Evolutionary conservation across 176 grass and related monocot species (phyloP).

Genomic region (Pontederia crassipes): DNA sequence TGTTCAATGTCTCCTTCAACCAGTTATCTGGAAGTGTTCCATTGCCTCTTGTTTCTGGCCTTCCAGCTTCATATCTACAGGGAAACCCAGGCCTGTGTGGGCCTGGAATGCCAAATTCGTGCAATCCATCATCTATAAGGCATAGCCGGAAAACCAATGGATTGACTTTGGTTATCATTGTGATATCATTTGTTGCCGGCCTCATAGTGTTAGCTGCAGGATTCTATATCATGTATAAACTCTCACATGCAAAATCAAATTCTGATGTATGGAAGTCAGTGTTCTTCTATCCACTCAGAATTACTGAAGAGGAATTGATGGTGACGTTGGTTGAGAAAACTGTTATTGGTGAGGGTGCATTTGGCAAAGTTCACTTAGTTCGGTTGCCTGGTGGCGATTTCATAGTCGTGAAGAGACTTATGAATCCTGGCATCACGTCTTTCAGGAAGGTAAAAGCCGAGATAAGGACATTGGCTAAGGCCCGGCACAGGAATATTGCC

Average conservation of each 20-base stretch:
- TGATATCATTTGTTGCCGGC: constrained; percentile 25
- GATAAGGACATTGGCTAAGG: constrained; percentile 46
- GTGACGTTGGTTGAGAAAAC: constrained; percentile 36
- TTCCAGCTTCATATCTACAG: constrained; percentile 54
- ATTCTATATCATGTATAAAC: constrained; percentile 22
- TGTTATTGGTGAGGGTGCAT: constrained; percentile 39
- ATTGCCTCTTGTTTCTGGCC: constrained; percentile 29
- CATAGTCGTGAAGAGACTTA: constrained; percentile 39
- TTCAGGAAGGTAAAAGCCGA: constrained; percentile 45
- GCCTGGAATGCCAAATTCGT: constrained; percentile 34
- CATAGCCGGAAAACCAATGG: constrained; percentile 4
- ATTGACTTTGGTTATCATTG: constrained; percentile 25
- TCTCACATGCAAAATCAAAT: neutral
- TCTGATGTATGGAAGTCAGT: constrained; percentile 32
- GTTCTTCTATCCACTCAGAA: constrained; percentile 46
- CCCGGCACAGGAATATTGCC: constrained; percentile 54
- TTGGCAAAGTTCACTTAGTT: constrained; percentile 41
- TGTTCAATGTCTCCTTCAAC: constrained; percentile 78
- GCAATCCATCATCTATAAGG: constrained; percentile 8
- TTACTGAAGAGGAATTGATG: constrained; percentile 48
- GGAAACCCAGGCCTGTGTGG: constrained; percentile 60
- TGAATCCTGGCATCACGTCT: constrained; percentile 28
- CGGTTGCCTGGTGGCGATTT: constrained; percentile 32
- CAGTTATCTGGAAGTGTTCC: constrained; percentile 57
- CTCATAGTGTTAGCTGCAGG: constrained; percentile 28